phyloP scores from a whole-genome alignment of 805 yeast species.

The Brettanomyces naardenensis region DNA sequence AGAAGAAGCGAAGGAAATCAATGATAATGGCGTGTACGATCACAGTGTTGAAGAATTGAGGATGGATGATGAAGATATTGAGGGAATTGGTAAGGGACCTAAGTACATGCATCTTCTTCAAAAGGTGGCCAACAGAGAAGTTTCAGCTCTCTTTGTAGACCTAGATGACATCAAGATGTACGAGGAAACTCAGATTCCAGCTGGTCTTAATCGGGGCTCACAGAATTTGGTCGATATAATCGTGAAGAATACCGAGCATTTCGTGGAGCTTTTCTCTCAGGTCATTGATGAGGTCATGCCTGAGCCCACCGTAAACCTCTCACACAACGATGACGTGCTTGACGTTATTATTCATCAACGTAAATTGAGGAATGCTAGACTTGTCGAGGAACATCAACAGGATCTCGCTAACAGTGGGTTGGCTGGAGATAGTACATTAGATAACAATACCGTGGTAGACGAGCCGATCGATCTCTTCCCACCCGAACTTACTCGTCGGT shows the following conservation, averaged over 20 bases:
- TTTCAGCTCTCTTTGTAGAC: conserved; percentile 60
- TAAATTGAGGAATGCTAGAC: conserved; percentile 68
- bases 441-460: conserved; percentile 12
- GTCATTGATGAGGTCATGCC: conserved; percentile 83
- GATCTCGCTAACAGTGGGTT: conserved; percentile 43
- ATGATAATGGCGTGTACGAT: conserved; percentile 28
- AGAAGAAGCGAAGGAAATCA: conserved; percentile 11
- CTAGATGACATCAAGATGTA: conserved; percentile 75
- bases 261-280: conserved; percentile 65
- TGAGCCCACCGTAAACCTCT: conserved; percentile 69
- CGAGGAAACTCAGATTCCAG: conserved; percentile 38
- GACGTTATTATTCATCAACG: conserved; percentile 93
- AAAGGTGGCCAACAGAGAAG: conserved; percentile 76
- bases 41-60: conserved; percentile 24
- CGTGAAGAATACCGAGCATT: conserved; percentile 68
- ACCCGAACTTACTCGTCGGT: conserved; percentile 77
- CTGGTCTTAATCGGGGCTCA: not conserved
- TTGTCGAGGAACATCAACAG: conserved; percentile 58
- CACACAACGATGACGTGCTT: conserved; percentile 80
- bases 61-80: conserved; percentile 17
- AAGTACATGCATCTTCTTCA: conserved; percentile 76
- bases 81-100: conserved; percentile 34
- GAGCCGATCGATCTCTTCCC: conserved; percentile 58
- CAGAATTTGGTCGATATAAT: conserved; percentile 45
- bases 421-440: conserved; percentile 15